A percentile compares a stretch with the other conserved stretches of the same genome.
Conservation (phyloP, 2,329 filamentous ascomycete genomes). For the Ascochyta viciae-villosae region DNA sequence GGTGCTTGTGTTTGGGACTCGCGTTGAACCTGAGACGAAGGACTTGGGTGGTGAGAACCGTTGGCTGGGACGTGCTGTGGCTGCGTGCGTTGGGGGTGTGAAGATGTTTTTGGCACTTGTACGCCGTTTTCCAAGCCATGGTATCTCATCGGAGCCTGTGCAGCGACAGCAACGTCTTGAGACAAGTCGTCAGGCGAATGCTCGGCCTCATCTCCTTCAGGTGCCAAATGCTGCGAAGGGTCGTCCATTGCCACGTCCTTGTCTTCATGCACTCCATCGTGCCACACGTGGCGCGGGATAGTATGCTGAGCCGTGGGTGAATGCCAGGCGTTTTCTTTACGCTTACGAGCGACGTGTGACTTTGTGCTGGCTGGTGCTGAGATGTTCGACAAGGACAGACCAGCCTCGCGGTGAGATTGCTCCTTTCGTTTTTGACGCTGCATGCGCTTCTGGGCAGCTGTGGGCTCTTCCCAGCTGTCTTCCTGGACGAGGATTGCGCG, state of each 20-base stretch:
- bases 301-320: background rate
- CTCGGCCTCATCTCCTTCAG: constrained; percentile 26
- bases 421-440: constrained; percentile 31
- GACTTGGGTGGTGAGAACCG: constrained; percentile 26
- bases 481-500: constrained; percentile 23
- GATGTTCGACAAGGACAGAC: constrained; percentile 34
- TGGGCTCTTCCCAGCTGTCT: constrained; percentile 43
- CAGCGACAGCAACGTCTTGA: constrained; percentile 25
- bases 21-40: constrained; percentile 31
- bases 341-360: background rate
- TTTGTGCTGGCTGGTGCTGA: constrained; percentile 28
- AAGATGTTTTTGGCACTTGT: constrained; percentile 49
- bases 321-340: background rate
- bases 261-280: constrained; percentile 24
- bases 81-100: constrained; percentile 39
- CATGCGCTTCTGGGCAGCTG: constrained; percentile 24
- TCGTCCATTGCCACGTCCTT: constrained; percentile 34
- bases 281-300: constrained; percentile 20
- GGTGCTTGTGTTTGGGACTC: constrained; percentile 26
- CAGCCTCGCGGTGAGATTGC: constrained; percentile 31
- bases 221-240: constrained; percentile 19
- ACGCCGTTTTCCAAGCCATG: constrained; percentile 32
- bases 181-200: constrained; percentile 45
- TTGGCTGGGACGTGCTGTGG: constrained; percentile 28
- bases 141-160: constrained; percentile 21